Evolutionary conservation across 176 grass and related monocot species (phyloP).

Genomic region (Triticum turgidum): DNA sequence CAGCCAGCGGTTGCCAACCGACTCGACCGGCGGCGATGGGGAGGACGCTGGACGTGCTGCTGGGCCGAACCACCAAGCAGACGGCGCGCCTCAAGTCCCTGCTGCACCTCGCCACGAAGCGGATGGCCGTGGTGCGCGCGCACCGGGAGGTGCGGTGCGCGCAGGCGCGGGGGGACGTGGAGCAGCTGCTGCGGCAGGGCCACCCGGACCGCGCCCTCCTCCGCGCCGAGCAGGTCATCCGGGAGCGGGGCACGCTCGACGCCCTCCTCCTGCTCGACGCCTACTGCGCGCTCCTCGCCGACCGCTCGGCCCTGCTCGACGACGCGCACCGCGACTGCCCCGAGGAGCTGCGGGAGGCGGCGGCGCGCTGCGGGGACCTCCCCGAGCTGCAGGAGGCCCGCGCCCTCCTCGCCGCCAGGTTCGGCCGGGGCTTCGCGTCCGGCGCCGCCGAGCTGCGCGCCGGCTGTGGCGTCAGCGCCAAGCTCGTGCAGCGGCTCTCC

Average conservation of each 20-base stretch:
- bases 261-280: conserved; percentile 51
- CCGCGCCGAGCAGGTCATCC: conserved; percentile 77
- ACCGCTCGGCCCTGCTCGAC: conserved; percentile 56
- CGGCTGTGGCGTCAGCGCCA: conserved; percentile 58
- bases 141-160: conserved; percentile 58
- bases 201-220: conserved; percentile 75
- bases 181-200: conserved; percentile 76
- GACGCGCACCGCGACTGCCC: conserved; percentile 63
- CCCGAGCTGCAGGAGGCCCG: conserved; percentile 77
- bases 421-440: conserved; percentile 64
- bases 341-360: conserved; percentile 80
- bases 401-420: conserved; percentile 47
- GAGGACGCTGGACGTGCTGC: conserved; percentile 69
- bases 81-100: conserved; percentile 55
- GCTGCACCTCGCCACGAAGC: conserved; percentile 43
- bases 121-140: conserved; percentile 54
- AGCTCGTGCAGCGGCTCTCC: conserved; percentile 89
- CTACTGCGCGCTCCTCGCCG: conserved; percentile 65
- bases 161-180: conserved; percentile 67
- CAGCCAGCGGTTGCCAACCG: no score
- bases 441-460: conserved; percentile 50
- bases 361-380: conserved; percentile 64
- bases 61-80: conserved; percentile 67
- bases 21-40: conserved; percentile 30
- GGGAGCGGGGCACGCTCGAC: conserved; percentile 74